Conservation (phyloP, 2,329 filamentous ascomycete species). For the Calonectria hawksworthii region DNA sequence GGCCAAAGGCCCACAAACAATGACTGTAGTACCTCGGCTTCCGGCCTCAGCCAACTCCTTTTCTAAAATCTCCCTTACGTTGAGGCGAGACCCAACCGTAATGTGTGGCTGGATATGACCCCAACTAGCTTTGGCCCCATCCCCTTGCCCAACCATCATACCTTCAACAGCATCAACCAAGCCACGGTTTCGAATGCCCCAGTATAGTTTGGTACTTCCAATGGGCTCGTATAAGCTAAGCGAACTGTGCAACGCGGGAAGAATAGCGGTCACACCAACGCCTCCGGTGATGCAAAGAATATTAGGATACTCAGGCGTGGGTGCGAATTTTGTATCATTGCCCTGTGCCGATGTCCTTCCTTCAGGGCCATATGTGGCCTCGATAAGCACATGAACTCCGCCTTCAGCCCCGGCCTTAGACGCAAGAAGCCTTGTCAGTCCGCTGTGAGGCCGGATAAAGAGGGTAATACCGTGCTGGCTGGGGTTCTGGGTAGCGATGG, state of each 20-base stretch:
- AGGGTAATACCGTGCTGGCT: constrained; percentile 44
- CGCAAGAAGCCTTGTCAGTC: constrained; percentile 42
- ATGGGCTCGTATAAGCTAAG: constrained; percentile 36
- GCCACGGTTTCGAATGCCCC: constrained; percentile 44
- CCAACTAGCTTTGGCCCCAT: constrained; percentile 34
- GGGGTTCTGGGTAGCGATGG: neutral
- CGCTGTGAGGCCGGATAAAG: constrained; percentile 43
- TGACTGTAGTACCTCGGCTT: constrained; percentile 44
- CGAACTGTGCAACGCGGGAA: constrained; percentile 43
- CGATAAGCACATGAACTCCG: constrained; percentile 46
- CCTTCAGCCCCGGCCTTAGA: constrained; percentile 27
- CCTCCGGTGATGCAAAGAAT: constrained; percentile 49
- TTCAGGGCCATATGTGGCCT: constrained; percentile 47
- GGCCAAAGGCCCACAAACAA: constrained; percentile 46
- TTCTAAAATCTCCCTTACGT: constrained; percentile 43
- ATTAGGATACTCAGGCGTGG: constrained; percentile 42
- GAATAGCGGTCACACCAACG: constrained; percentile 48
- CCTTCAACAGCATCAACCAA: constrained; percentile 45
- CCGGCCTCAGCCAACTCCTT: constrained; percentile 37
- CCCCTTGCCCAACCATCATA: constrained; percentile 36
- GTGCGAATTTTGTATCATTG: constrained; percentile 33
- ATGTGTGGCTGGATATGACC: constrained; percentile 47
- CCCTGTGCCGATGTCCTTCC: constrained; percentile 36
- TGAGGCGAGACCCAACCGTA: constrained; percentile 46
- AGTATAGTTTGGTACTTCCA: constrained; percentile 48